phyloP scores from a whole-genome alignment of 2,329 filamentous ascomycete genomes.

The Sphaerulina vaccinii region DNA sequence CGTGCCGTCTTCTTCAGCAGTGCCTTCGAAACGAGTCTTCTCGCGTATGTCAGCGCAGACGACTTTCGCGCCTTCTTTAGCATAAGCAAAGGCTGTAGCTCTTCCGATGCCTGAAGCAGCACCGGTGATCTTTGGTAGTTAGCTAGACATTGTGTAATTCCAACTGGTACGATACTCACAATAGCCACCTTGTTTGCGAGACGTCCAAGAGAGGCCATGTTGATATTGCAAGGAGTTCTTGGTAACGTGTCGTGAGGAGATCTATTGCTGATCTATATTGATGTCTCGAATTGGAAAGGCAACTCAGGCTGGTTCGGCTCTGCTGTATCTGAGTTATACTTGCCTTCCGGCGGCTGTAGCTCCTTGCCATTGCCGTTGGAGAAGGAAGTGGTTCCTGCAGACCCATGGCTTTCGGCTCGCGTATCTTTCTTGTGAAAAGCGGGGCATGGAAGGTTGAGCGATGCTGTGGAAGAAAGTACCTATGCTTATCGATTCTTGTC shows the following conservation, averaged over 20 bases:
- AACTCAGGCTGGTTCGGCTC: too few relatives aligned
- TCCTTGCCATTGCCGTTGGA: too few relatives aligned
- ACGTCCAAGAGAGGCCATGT: conserved; percentile 21
- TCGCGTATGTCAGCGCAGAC: conserved; percentile 33
- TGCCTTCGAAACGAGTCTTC: conserved; percentile 18
- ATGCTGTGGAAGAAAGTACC: too few relatives aligned
- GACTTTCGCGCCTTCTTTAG: conserved; percentile 30
- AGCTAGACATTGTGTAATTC: not conserved
- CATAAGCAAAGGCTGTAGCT: conserved; percentile 30
- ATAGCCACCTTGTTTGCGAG: conserved; percentile 34
- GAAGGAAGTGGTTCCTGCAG: too few relatives aligned
- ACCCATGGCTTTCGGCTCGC: too few relatives aligned
- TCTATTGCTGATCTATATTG: not conserved
- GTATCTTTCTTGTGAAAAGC: too few relatives aligned
- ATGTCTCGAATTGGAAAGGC: not conserved
- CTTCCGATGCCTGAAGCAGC: conserved; percentile 33
- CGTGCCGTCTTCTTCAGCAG: conserved; percentile 27
- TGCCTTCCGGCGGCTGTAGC: too few relatives aligned
- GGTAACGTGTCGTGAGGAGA: not conserved
- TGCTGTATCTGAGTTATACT: too few relatives aligned
- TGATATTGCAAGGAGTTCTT: not conserved
- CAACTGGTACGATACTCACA: conserved; percentile 8
- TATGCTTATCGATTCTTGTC: too few relatives aligned
- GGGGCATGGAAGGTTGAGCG: too few relatives aligned
- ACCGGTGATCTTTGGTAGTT: conserved; percentile 25